A percentile compares a stretch with the other conserved stretches of the same genome.
phyloP scores from a whole-genome alignment of 352 stramenopile species.

The Phytophthora capsici region DNA sequence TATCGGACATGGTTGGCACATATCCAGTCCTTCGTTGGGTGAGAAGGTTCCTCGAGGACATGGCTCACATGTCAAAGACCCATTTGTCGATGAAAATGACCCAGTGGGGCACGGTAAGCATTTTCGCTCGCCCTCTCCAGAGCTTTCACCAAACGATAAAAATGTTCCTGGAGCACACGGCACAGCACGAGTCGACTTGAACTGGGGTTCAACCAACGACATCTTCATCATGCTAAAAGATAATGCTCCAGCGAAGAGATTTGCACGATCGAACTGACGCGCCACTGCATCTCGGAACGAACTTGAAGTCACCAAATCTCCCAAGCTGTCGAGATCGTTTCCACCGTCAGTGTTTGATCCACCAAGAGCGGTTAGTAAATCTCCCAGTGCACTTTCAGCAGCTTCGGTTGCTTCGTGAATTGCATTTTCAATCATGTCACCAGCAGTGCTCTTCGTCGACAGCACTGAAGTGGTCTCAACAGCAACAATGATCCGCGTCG shows the following conservation, averaged over 20 bases:
- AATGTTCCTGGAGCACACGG: conserved; percentile 41
- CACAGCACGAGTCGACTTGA: conserved; percentile 40
- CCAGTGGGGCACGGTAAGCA: conserved; percentile 48
- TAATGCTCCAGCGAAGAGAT: conserved; percentile 18
- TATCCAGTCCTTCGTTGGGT: conserved; percentile 40
- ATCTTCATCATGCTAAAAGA: conserved; percentile 27
- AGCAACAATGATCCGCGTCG: conserved; percentile 31
- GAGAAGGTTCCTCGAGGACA: conserved; percentile 52
- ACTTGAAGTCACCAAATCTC: conserved; percentile 13
- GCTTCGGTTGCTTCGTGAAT: conserved; percentile 21
- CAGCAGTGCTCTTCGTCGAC: not conserved
- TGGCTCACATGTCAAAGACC: conserved; percentile 38
- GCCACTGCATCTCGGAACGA: conserved; percentile 32
- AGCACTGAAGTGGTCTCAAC: conserved; percentile 21
- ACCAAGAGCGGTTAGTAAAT: conserved; percentile 23
- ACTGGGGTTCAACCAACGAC: conserved; percentile 22
- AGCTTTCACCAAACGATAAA: conserved; percentile 17
- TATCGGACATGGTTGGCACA: conserved; percentile 46
- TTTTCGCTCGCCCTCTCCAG: not conserved
- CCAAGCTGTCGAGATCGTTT: conserved; percentile 5
- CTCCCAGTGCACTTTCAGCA: conserved; percentile 18
- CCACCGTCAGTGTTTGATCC: not conserved
- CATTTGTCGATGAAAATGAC: conserved; percentile 35
- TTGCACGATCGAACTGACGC: conserved; percentile 25
- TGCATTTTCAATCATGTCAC: not conserved